These are phyloP conservation scores for Russula emetica DNA, from an alignment of 768 basidiomycete genomes.

Conservation along the genomic window DNA sequence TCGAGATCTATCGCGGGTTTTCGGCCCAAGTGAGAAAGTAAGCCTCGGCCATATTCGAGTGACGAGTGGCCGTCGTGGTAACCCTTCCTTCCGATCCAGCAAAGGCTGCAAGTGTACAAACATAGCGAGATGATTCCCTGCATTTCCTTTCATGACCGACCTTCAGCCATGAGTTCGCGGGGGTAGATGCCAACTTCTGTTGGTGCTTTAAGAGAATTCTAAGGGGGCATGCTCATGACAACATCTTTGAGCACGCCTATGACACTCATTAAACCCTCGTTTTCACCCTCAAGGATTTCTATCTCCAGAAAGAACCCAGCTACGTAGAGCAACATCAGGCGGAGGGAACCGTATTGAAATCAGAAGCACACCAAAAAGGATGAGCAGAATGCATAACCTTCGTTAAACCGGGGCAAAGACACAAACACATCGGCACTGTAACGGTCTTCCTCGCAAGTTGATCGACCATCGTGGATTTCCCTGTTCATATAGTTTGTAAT, in stretches of 20 bases:
- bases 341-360: background rate
- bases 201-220: no score
- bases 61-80: no score
- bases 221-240: no score
- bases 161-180: background rate
- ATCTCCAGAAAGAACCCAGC: background rate
- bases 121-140: no score
- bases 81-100: no score
- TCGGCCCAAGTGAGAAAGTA: no score
- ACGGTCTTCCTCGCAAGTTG: background rate
- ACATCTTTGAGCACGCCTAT: no score
- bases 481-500: conserved; percentile 2
- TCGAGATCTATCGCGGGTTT: background rate
- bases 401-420: background rate
- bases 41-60: no score
- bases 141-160: background rate
- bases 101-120: no score
- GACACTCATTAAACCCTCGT: no score
- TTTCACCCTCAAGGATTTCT: no score
- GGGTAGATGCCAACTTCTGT: background rate
- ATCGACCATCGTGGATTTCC: conserved; percentile 1
- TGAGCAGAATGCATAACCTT: background rate
- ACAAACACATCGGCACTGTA: background rate
- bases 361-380: background rate
- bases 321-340: background rate